phyloP scores from a whole-genome alignment of 495 filamentous ascomycete genomes.

The Terfezia claveryi region DNA sequence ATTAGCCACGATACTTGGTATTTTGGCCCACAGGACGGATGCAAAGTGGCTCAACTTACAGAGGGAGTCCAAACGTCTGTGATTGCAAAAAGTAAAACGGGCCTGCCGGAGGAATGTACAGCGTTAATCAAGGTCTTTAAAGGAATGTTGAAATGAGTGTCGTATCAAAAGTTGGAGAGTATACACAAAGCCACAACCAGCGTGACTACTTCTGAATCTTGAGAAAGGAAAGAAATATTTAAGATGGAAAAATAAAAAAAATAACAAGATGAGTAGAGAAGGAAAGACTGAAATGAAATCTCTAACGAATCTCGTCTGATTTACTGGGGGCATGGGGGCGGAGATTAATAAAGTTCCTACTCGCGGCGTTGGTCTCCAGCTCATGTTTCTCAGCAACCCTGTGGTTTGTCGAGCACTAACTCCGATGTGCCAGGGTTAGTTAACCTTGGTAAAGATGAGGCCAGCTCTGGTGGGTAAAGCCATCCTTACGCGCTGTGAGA shows the following conservation, averaged over 20 bases:
- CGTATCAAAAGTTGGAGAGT: background rate
- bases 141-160: background rate
- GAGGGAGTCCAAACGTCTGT: too few species aligned
- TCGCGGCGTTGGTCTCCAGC: too few species aligned
- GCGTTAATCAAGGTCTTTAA: background rate
- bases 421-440: too few species aligned
- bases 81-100: background rate
- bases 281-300: background rate
- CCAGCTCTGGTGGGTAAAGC: too few species aligned
- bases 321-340: background rate
- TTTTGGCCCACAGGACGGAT: too few species aligned
- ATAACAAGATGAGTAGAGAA: background rate
- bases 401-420: too few species aligned
- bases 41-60: too few species aligned
- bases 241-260: background rate
- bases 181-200: background rate
- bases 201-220: background rate
- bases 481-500: too few species aligned
- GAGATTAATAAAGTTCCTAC: background rate
- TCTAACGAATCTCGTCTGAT: background rate
- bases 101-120: background rate
- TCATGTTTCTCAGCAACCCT: too few species aligned
- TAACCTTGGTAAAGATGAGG: too few species aligned
- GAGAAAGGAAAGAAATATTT: background rate
- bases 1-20: too few species aligned